These are phyloP conservation scores for Pseudonitzschia multiseries DNA, from an alignment of 108 stramenopile species.

Conservation along the genomic window DNA sequence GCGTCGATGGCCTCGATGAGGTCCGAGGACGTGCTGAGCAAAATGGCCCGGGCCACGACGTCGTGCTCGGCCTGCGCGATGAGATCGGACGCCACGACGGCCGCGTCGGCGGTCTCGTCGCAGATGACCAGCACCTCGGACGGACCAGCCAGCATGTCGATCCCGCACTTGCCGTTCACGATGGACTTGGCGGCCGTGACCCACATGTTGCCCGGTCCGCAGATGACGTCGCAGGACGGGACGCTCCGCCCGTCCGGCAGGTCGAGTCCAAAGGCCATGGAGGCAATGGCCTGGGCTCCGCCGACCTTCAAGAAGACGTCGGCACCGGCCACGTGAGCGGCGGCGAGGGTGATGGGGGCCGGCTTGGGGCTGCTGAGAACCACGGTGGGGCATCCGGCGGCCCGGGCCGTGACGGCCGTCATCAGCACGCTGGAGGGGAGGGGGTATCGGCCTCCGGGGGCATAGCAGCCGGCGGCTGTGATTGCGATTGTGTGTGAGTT, in stretches of 20 bases:
- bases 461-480: constrained; percentile 95
- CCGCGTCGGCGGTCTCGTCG: constrained; percentile 88
- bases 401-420: constrained; percentile 97
- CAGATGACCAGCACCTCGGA: constrained; percentile 97
- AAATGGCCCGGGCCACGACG: constrained; percentile 94
- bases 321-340: constrained; percentile 86
- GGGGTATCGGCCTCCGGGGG: constrained; percentile 98
- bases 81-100: constrained; percentile 95
- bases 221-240: constrained; percentile 91
- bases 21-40: constrained; percentile 61
- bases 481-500: background rate
- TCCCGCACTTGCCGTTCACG: constrained; percentile 91
- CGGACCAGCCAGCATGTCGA: constrained; percentile 99
- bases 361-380: constrained; percentile 92
- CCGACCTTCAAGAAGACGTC: constrained; percentile 89
- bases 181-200: constrained; percentile 97
- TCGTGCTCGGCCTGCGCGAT: constrained; percentile 99
- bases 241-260: background rate
- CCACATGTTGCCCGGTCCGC: constrained; percentile 99
- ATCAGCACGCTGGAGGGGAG: constrained; percentile 96
- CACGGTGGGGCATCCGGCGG: constrained; percentile 92
- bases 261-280: constrained; percentile 88
- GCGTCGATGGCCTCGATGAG: constrained; percentile 76
- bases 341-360: constrained; percentile 91
- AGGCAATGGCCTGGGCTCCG: constrained; percentile 95